Evolutionary conservation across 441 rosid genomes (phyloP), one percentile per base, ranked within the genome.

Genomic region (Erodium trifolium): DNA sequence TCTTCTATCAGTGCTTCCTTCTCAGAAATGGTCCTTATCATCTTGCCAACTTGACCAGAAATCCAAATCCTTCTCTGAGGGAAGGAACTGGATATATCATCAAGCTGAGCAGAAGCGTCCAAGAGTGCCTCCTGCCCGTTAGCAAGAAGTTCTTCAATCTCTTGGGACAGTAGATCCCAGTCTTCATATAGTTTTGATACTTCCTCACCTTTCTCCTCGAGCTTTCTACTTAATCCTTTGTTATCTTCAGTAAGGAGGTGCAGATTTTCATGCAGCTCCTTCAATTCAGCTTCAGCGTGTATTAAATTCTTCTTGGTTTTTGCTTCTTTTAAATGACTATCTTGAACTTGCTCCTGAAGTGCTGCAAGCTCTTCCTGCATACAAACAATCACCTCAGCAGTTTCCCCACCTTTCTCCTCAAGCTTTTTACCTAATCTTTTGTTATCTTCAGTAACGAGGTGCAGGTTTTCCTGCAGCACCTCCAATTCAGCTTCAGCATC

Each of bases 321-420:
- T 71, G 67, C 81, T 81, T 93, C 98, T 80, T 86, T 91, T 73
- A 83, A 78, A 64, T 89, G 87, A 79, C 78, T 86, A 70, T 82
- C 88, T 31, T 79, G 85, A 68, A 89, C 87, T 81, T 89, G 88
- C 81, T 85, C 80, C 79, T 93, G 96, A 80, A 96, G 98, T 81
- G 77, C 67, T 76, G 86, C 81, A 63, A 96, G 96, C 81, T 96
- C 97, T 81, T 88, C 91, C 86, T 92, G 95, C 91, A 92, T 78
- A 73, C 92, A 89, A 74, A 95, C 87, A 77, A 95, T 92, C 75
- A 87, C 97, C 86, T 92, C 96, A 2, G 86, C 98, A 71, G 97
- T 87, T 78, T 90, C 98, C 45, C 49, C 80, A 37, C 88, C 93
- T 75, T 88, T 90, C 79, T 74, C 78, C 60, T 83, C 84, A 64